Base-by-base conservation (phyloP, 2,329 filamentous ascomycete genomes). In the Beauveria scarabaeidicola region DNA sequence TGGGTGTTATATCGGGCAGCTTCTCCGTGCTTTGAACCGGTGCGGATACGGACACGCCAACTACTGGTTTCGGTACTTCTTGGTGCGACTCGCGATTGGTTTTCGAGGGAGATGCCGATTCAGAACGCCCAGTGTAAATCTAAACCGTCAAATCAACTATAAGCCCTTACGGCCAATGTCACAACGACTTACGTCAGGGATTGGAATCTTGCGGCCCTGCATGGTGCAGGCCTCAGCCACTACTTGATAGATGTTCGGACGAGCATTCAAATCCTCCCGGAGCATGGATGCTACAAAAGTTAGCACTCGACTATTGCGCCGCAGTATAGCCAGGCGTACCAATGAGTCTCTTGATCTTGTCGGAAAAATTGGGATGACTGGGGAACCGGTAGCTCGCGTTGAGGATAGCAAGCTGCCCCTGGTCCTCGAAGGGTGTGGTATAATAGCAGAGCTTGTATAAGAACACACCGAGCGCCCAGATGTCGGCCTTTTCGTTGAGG, bases 361-460 rank as follows among this genome's bases (percentile, higher is more conserved):
- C 90, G 0, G 94, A 97, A 71, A 99, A 99, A 19, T 83, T 78
- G 29, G 94, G 94, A 69, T 97, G 91, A 61, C 81, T 84, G 6
- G 93, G 94, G 68, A 90, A 99, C 69, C 90, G 92, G 80, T 90
- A 97, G 72, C 86, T 95, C 54, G 94, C 94, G 70, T 97, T 97
- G 62, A 99, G 77, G 64, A 99, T 99, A 13, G 94, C 94, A 78
- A 97, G 89, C 76, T 97, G 93, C 27, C 94, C 94, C 69, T 96
- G 91, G 64, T 97, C 93, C 75, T 99, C 94, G 68, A 99, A 99
- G 0, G 94, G 94, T 6, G 94, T 99, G 1, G 94, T 99, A 74
- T 99, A 99, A 75, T 97, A 99, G 78, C 94, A 99, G 63, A 99
- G 81, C 78, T 99, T 99, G 79, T 99, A 99, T 58, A 99, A 76